phyloP scores from a whole-genome alignment of 129 eudicot genomes.

The Oenanthe sinensis region DNA sequence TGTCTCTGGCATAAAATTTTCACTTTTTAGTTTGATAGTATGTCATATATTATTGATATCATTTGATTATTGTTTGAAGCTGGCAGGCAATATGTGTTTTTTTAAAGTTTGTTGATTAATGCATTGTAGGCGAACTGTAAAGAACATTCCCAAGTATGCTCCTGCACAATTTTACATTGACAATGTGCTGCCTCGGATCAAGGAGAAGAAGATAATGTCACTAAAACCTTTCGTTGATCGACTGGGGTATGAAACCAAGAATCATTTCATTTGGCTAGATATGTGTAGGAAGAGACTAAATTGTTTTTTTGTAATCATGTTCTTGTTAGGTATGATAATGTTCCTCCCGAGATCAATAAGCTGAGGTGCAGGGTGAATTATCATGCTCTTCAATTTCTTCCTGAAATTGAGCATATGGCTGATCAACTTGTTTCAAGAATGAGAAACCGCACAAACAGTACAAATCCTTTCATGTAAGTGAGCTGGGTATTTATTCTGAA shows the following conservation, averaged over 20 bases:
- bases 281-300: background rate
- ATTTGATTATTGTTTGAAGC: conserved; percentile 9
- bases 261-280: background rate
- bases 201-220: conserved; percentile 97
- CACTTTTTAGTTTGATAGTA: background rate
- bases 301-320: conserved; percentile 1
- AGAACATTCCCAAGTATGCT: conserved; percentile 95
- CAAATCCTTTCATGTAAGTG: conserved; percentile 88
- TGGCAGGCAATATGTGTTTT: background rate
- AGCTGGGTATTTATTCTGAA: background rate
- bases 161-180: conserved; percentile 91
- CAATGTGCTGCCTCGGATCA: conserved; percentile 88
- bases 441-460: conserved; percentile 82
- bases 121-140: conserved; percentile 76
- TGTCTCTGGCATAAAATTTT: background rate
- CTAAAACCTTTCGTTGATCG: conserved; percentile 97
- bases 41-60: background rate
- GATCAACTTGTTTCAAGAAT: conserved; percentile 75
- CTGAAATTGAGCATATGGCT: conserved; percentile 92
- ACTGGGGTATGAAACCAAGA: conserved; percentile 62
- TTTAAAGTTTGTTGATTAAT: conserved; percentile 14
- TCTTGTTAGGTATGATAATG: conserved; percentile 72
- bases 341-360: conserved; percentile 89
- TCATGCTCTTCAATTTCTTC: conserved; percentile 95
- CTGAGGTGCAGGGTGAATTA: conserved; percentile 92